Percentiles rank a stretch among this genome's conserved stretches.
phyloP scores from a whole-genome alignment of 78 protist genomes.

The Salpingoeca rosetta region DNA sequence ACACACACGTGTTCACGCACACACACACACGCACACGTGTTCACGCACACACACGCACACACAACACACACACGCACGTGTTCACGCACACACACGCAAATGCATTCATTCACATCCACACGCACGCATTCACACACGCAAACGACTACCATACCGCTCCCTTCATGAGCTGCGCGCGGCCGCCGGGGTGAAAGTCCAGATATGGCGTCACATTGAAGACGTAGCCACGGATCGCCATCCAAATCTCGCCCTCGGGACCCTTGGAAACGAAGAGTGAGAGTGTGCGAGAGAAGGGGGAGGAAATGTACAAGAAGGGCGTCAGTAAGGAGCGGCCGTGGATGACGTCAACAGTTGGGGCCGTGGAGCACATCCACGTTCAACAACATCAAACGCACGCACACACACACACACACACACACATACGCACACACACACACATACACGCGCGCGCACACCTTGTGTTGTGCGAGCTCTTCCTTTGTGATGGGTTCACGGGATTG shows the following conservation, averaged over 20 bases:
- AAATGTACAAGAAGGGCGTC: background rate
- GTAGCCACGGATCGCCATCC: constrained; percentile 54
- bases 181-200: constrained; percentile 64
- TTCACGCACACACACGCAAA: too few relatives aligned
- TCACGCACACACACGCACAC: too few relatives aligned
- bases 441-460: background rate
- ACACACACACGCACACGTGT: too few relatives aligned
- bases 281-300: background rate
- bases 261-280: background rate
- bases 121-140: too few relatives aligned
- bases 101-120: too few relatives aligned
- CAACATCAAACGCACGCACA: background rate
- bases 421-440: background rate
- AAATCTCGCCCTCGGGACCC: constrained; percentile 24
- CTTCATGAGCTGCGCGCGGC: constrained; percentile 22
- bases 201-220: constrained; percentile 61
- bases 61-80: too few relatives aligned
- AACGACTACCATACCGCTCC: too few relatives aligned
- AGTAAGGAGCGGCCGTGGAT: background rate
- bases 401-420: background rate
- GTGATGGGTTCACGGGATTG: too few relatives aligned
- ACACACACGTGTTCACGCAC: too few relatives aligned
- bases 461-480: too few relatives aligned
- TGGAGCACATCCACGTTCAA: too few relatives aligned
- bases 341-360: background rate